Conservation (phyloP, 495 filamentous ascomycete species). For the Penicillium antarcticum region DNA sequence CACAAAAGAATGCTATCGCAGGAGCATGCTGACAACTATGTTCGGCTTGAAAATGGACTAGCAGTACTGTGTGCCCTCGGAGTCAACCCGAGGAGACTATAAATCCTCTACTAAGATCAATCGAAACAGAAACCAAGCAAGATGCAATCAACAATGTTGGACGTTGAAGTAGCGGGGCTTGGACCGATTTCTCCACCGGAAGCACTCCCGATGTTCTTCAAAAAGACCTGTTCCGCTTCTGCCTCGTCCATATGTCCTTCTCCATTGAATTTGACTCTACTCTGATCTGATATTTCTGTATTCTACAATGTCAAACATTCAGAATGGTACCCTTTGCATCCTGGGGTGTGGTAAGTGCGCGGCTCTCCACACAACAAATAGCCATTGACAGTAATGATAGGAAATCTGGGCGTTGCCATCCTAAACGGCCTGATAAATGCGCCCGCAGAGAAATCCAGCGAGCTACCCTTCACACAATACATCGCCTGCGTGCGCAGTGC, state of each 20-base stretch:
- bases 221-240: not conserved
- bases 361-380: not conserved
- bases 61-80: no score
- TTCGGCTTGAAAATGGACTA: no score
- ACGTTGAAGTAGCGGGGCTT: not conserved
- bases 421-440: conserved; percentile 26
- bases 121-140: no score
- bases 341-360: conserved; percentile 34
- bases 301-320: conserved; percentile 10
- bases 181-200: conserved; percentile 10
- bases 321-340: conserved; percentile 29
- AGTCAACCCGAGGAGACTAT: no score
- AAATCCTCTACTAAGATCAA: no score
- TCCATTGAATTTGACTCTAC: not conserved
- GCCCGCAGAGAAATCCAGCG: not conserved
- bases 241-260: no score
- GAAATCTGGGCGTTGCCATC: conserved; percentile 38
- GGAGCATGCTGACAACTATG: no score
- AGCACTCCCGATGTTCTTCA: conserved; percentile 9
- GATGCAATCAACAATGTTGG: no score
- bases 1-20: no score
- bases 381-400: conserved; percentile 12
- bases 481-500: conserved; percentile 35
- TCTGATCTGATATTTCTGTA: not conserved
- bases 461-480: conserved; percentile 21